Evolutionary conservation across 2,329 filamentous ascomycete species (phyloP), one percentile per base, ranked within the genome.

Genomic region (Ascomycota sp.): DNA sequence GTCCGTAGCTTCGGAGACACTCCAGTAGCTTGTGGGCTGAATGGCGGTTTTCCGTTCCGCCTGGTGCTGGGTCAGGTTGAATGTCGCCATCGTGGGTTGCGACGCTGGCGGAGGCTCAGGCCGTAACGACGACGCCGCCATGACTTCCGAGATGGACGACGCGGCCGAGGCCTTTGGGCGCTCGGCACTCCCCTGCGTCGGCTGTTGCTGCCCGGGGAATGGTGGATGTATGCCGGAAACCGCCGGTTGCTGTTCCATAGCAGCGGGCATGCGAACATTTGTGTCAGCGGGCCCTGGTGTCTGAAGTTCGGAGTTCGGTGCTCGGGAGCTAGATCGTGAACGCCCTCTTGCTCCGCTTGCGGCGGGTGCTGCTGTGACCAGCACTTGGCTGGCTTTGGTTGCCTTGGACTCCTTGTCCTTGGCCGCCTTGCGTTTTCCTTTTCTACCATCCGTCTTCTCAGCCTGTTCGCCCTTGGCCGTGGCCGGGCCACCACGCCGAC

Each of bases 21-120:
- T 86, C 80, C 80, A 89, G 48, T 89, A 89, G 49, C 79, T 86
- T 1, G 76, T 82, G 10, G 75, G 69, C 38, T 74, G 71, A 32
- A 55, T 55, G 15, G 59, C 59, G 8, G 53, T 50, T 34, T 65
- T 66, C 26, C 64, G 62, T 39, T 71, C 65, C 23, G 52, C 47
- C 24, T 53, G 52, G 10, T 50, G 41, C 35, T 58, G 56, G 3
- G 51, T 41, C 29, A 67, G 44, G 35, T 68, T 66, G 38, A 69
- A 63, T 19, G 60, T 62, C 8, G 60, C 43, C 33, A 63, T 53
- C 2, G 58, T 48, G 3, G 63, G 55, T 30, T 59, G 59, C 28
- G 54, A 54, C 11, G 55, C 57, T 31, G 51, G 51, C 4, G 55
- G 60, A 11, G 52, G 65, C 35, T 70, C 65, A 2, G 66, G 65